A percentile compares a stretch with the other conserved stretches of the same genome.
These are phyloP conservation scores for Elsinoe perseae DNA, from an alignment of 2,329 filamentous ascomycete genomes.

Conservation along the genomic window DNA sequence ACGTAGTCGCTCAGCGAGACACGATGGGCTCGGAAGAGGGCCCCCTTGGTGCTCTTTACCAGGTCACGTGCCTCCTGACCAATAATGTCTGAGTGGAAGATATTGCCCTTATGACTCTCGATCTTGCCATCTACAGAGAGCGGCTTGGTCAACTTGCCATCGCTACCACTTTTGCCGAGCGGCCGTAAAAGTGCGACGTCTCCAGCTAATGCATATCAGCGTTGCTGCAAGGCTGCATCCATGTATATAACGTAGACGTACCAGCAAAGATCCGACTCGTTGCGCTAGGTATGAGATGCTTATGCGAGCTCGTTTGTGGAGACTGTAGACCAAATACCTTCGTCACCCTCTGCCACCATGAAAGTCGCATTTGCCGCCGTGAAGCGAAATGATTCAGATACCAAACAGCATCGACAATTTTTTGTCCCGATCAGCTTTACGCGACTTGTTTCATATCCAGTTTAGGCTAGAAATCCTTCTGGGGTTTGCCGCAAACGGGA, in stretches of 20 bases:
- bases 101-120: slow-evolving; percentile 40
- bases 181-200: slow-evolving; percentile 38
- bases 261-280: not conserved
- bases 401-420: not conserved
- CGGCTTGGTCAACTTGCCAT: slow-evolving; percentile 32
- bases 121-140: slow-evolving; percentile 30
- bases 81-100: slow-evolving; percentile 53
- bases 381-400: not conserved
- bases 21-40: slow-evolving; percentile 50
- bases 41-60: slow-evolving; percentile 45
- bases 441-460: slow-evolving; percentile 1
- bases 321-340: not conserved
- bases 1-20: slow-evolving; percentile 70
- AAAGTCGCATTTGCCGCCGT: slow-evolving; percentile 3
- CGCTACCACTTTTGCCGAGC: not conserved
- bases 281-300: not conserved
- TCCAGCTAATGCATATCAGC: slow-evolving; percentile 25
- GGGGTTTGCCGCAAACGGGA: slow-evolving; percentile 2
- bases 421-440: not conserved
- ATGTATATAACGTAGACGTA: not conserved
- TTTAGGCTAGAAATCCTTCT: slow-evolving; percentile 1
- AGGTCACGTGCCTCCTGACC: slow-evolving; percentile 53
- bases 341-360: slow-evolving; percentile 10
- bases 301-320: not conserved
- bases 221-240: not conserved